Base-by-base conservation (phyloP, 2,329 filamentous ascomycete genomes). In the Aspergillus sp. region DNA sequence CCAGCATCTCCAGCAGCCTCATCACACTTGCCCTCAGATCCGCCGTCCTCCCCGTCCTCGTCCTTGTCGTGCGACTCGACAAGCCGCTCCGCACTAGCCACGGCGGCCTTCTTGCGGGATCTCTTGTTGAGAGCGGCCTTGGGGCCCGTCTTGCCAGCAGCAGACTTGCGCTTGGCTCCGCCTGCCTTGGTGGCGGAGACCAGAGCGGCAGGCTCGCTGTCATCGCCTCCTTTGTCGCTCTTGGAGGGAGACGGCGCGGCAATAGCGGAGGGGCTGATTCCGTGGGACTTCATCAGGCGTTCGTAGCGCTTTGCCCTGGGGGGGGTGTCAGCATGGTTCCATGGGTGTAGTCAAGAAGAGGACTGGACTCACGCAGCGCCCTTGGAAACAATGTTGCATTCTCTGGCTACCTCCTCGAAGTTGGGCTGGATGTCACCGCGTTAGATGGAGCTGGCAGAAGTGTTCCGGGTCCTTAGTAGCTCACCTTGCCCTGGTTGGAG, bases 271-370 rank as follows among this genome's bases (percentile, higher is more conserved):
- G 51, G 45, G 26, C 41, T 41, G 35, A 78, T 71, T 15, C 66
- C 67, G 42, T 78, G 64, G 6, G 69, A 59, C 51, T 78, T 78
- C 58, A 80, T 64, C 50, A 83, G 67, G 19, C 78, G 72, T 55
- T 80, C 75, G 47, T 79, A 82, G 44, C 78, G 66, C 58, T 82
- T 82, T 41, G 76, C 72, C 1, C 79, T 82, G 47, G 25, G 15
- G 29, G 24, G 30, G 34, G 37, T 37, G 12, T 30, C 11, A 11
- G 8, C 28, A 5, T 24, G 8, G 20, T 24, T 10, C 8, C 8
- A 12, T n/a, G 14, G 12, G 4, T 17, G 11, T 11, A 3, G 26
- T 15, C 14, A 14, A 19, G 34, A 20, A 29, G 26, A 32, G 15
- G 11, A 19, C 15, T 26, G 24, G n/a, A 71, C 79, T 68, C 69